Evolutionary conservation across 2,329 filamentous ascomycete species (phyloP).

Genomic region (Fusarium lyarnte): DNA sequence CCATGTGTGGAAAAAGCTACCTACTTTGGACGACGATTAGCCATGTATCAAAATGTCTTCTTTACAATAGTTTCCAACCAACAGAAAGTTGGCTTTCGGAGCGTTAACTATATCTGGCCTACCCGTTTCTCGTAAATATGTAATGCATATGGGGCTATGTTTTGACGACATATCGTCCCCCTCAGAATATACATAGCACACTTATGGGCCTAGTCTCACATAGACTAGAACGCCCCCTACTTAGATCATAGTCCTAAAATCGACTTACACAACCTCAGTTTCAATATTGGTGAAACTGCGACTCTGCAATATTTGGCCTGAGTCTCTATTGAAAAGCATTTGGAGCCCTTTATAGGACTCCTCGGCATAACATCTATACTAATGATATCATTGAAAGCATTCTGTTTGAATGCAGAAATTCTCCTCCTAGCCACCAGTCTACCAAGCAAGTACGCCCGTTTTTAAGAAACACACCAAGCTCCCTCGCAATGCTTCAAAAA

Average conservation of each 20-base stretch:
- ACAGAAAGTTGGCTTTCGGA: slow-evolving; percentile 37
- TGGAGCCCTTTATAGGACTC: not conserved
- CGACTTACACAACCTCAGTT: not conserved
- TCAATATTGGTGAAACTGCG: not conserved
- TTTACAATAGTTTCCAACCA: slow-evolving; percentile 37
- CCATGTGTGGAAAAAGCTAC: slow-evolving; percentile 43
- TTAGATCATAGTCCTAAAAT: not conserved
- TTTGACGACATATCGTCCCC: not conserved
- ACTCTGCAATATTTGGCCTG: not conserved
- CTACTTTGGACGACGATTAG: slow-evolving; percentile 41
- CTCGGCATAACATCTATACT: slow-evolving; percentile 19
- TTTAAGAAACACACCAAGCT: slow-evolving; percentile 40
- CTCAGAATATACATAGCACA: not conserved
- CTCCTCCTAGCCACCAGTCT: slow-evolving; percentile 19
- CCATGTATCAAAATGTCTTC: slow-evolving; percentile 43
- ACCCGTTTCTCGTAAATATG: not conserved
- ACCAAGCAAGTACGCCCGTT: slow-evolving; percentile 37
- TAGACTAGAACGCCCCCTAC: not conserved
- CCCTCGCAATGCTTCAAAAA: slow-evolving; percentile 43
- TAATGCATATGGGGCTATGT: not conserved
- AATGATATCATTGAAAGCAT: slow-evolving; percentile 20
- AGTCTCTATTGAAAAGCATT: slow-evolving; percentile 9
- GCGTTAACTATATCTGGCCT: slow-evolving; percentile 3
- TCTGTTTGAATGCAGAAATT: slow-evolving; percentile 8
- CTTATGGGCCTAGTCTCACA: not conserved